Percentiles rank a stretch among this genome's conserved stretches.
Evolutionary conservation across 2,329 filamentous ascomycete species (phyloP).

Genomic region (Paraphaeosphaeria sporulosa): DNA sequence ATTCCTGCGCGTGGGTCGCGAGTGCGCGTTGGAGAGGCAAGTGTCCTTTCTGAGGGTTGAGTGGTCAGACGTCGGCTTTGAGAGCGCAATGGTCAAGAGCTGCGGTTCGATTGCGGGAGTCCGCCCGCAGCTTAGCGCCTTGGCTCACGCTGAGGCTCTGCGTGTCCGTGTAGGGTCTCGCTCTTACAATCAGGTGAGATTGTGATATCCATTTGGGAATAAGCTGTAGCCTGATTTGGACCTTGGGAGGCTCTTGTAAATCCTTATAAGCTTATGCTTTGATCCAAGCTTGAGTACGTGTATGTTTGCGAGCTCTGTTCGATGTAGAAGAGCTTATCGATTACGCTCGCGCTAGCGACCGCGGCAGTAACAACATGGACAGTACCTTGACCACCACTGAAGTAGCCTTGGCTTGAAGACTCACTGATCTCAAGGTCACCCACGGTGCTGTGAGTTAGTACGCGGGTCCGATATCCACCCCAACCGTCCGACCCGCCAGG

Average conservation of each 20-base stretch:
- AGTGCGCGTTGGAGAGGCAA: background rate
- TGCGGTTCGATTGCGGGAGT: background rate
- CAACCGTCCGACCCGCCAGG: background rate
- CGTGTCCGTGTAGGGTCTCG: background rate
- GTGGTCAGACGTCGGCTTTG: background rate
- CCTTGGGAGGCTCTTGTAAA: no score
- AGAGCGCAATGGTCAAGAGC: slow-evolving; percentile 1
- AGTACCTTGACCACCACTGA: background rate
- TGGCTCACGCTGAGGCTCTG: slow-evolving; percentile 8
- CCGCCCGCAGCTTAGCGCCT: background rate
- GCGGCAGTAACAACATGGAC: background rate
- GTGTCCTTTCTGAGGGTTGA: background rate
- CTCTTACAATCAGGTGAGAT: background rate
- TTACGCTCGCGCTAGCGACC: background rate
- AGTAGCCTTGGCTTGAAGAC: background rate
- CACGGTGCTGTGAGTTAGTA: background rate
- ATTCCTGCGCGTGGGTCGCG: slow-evolving; percentile 17
- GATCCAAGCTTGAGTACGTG: no score
- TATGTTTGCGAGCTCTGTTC: background rate
- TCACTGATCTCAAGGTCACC: background rate
- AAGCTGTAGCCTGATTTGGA: no score
- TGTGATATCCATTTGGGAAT: background rate
- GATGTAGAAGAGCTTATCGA: background rate
- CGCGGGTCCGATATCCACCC: background rate
- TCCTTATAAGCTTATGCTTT: no score